Conservation (phyloP, 768 basidiomycete genomes). For the Podaxis sp. region DNA sequence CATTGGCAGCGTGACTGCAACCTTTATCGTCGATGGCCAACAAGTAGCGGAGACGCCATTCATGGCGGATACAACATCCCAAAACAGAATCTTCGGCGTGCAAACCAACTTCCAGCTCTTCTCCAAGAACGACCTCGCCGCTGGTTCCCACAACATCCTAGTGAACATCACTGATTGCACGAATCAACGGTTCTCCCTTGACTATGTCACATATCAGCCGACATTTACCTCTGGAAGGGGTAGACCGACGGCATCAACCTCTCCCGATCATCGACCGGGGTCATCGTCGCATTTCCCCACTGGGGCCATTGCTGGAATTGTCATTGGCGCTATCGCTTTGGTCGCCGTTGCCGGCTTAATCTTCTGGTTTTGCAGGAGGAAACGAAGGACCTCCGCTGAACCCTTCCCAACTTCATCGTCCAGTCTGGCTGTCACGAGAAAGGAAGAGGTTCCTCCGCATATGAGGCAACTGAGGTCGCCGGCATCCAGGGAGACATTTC, state of each 20-base stretch:
- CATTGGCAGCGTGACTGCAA: conserved; percentile 22
- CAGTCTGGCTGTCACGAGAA: background rate
- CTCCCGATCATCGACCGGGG: background rate
- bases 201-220: conserved; percentile 29
- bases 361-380: conserved; percentile 8
- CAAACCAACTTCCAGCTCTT: conserved; percentile 27
- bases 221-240: conserved; percentile 20
- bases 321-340: conserved; percentile 13
- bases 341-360: conserved; percentile 7
- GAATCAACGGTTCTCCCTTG: conserved; percentile 22
- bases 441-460: conserved; percentile 9
- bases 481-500: background rate
- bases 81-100: conserved; percentile 18
- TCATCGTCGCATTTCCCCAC: conserved; percentile 6
- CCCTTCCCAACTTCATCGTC: conserved; percentile 1
- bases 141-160: conserved; percentile 22
- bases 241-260: background rate
- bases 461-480: conserved; percentile 8
- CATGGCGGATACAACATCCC: conserved; percentile 19
- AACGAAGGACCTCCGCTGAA: background rate
- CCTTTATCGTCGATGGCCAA: conserved; percentile 26
- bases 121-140: conserved; percentile 17
- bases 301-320: conserved; percentile 20
- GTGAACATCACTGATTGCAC: conserved; percentile 23
- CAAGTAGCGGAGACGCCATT: conserved; percentile 18